Conservation (phyloP, 192 early-diverging fungal species). For the Chytriomyces confervae region DNA sequence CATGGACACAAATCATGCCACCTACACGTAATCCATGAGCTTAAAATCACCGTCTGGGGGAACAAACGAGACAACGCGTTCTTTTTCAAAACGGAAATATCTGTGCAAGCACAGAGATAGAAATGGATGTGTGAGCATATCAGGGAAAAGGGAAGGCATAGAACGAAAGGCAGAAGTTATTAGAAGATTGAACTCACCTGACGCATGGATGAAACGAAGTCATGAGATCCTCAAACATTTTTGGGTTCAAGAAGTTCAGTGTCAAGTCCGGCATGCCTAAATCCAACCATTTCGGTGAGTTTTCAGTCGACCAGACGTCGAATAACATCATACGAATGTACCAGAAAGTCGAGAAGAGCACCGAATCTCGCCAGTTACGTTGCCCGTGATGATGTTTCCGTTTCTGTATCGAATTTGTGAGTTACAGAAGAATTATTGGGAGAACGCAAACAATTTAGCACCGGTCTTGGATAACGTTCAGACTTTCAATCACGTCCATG, state of each 20-base stretch:
- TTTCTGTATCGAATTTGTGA: conserved; percentile 41
- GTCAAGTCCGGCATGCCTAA: conserved; percentile 88
- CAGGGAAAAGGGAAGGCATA: conserved; percentile 8
- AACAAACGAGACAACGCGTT: conserved; percentile 84
- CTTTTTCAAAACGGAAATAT: conserved; percentile 78
- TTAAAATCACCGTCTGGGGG: conserved; percentile 94
- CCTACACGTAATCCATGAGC: conserved; percentile 75
- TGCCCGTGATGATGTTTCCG: conserved; percentile 74
- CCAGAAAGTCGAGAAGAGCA: conserved; percentile 82
- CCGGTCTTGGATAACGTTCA: conserved; percentile 84
- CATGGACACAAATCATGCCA: conserved; percentile 1
- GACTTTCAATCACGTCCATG: conserved; percentile 88
- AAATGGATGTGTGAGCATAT: background rate
- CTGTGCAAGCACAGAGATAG: conserved; percentile 34
- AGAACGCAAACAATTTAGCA: conserved; percentile 37
- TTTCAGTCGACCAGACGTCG: background rate
- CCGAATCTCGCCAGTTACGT: conserved; percentile 78
- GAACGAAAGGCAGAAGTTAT: background rate
- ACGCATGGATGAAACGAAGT: conserved; percentile 90
- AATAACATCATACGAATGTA: conserved; percentile 23
- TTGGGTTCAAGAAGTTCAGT: conserved; percentile 72
- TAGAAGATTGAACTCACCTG: conserved; percentile 41
- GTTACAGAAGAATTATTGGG: background rate
- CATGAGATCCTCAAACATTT: conserved; percentile 74
- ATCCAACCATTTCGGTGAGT: background rate